Percentiles rank a stretch among this genome's conserved stretches.
These are phyloP conservation scores for Cladorrhinum samala DNA, from an alignment of 495 filamentous ascomycete genomes.

Conservation along the genomic window DNA sequence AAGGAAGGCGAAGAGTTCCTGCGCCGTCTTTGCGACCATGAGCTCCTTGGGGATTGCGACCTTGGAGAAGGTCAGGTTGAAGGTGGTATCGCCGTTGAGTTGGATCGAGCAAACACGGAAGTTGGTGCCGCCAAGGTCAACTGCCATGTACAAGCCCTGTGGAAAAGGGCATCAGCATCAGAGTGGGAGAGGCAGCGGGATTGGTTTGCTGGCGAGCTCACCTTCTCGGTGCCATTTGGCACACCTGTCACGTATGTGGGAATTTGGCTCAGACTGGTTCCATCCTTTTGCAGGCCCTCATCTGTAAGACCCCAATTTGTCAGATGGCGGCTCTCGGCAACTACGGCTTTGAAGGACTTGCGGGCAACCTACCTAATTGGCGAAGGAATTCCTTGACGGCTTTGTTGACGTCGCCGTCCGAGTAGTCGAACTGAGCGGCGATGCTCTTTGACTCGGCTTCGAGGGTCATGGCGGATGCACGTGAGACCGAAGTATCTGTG, in stretches of 20 bases:
- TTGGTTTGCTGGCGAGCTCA: conserved; percentile 22
- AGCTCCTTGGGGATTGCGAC: conserved; percentile 82
- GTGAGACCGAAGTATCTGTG: conserved; percentile 39
- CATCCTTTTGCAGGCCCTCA: conserved; percentile 74
- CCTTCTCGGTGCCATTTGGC: conserved; percentile 96
- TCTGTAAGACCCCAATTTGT: conserved; percentile 46
- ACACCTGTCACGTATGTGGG: conserved; percentile 94
- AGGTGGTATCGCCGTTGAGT: conserved; percentile 86
- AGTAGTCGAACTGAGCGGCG: conserved; percentile 80
- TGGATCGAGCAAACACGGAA: conserved; percentile 95
- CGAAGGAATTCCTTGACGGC: conserved; percentile 78
- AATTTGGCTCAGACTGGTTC: conserved; percentile 84
- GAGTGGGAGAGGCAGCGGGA: not conserved
- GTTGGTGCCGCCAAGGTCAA: conserved; percentile 95
- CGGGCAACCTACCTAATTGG: conserved; percentile 66
- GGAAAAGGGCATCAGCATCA: conserved; percentile 9
- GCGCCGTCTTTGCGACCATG: conserved; percentile 81
- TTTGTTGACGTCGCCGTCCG: conserved; percentile 67
- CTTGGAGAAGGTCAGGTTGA: conserved; percentile 85
- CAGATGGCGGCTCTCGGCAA: too few species aligned
- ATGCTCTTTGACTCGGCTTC: conserved; percentile 70
- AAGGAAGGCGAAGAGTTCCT: conserved; percentile 88
- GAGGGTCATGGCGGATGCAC: conserved; percentile 51
- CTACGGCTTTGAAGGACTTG: too few species aligned
- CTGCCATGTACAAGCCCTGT: conserved; percentile 89